phyloP scores from a whole-genome alignment of 2,329 filamentous ascomycete species.

The Decorospora gaudefroyi region DNA sequence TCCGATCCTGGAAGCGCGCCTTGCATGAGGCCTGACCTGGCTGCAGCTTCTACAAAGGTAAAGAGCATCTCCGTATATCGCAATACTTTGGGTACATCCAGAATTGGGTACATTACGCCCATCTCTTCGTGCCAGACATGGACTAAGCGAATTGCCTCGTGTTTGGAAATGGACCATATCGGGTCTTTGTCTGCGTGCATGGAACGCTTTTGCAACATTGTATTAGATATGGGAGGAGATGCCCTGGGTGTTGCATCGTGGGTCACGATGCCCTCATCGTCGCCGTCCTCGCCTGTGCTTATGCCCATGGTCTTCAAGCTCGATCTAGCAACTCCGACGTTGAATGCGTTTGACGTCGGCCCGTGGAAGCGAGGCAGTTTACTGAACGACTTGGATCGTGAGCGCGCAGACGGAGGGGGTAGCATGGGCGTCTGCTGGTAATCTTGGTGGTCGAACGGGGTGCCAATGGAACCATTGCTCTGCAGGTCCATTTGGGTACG shows the following conservation, averaged over 20 bases:
- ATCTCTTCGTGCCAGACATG: slow-evolving; percentile 86
- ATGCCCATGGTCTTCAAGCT: slow-evolving; percentile 91
- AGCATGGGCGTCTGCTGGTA: slow-evolving; percentile 43
- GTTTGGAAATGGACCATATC: slow-evolving; percentile 74
- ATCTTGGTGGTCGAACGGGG: slow-evolving; percentile 37
- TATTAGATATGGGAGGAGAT: slow-evolving; percentile 47
- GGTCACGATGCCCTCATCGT: slow-evolving; percentile 63
- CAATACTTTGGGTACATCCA: slow-evolving; percentile 73
- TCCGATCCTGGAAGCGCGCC: slow-evolving; percentile 60
- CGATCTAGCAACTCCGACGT: slow-evolving; percentile 81
- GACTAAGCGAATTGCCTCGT: slow-evolving; percentile 80
- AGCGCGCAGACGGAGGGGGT: slow-evolving; percentile 47
- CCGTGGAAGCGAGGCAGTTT: slow-evolving; percentile 73
- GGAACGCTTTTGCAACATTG: slow-evolving; percentile 16
- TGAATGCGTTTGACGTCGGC: slow-evolving; percentile 83
- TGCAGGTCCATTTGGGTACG: slow-evolving; percentile 55
- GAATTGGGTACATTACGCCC: slow-evolving; percentile 87
- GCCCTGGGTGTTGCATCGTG: slow-evolving; percentile 58
- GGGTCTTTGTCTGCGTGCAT: slow-evolving; percentile 67
- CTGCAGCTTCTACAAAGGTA: slow-evolving; percentile 71
- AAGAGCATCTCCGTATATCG: slow-evolving; percentile 71
- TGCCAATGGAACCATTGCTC: slow-evolving; percentile 37
- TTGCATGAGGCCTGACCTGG: slow-evolving; percentile 62
- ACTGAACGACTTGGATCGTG: slow-evolving; percentile 42
- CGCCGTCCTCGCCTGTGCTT: slow-evolving; percentile 63